Percentiles rank a stretch among this genome's conserved stretches.
Conservation (phyloP, 1,284 basidiomycete species). For the Neonothopanus nambi region DNA sequence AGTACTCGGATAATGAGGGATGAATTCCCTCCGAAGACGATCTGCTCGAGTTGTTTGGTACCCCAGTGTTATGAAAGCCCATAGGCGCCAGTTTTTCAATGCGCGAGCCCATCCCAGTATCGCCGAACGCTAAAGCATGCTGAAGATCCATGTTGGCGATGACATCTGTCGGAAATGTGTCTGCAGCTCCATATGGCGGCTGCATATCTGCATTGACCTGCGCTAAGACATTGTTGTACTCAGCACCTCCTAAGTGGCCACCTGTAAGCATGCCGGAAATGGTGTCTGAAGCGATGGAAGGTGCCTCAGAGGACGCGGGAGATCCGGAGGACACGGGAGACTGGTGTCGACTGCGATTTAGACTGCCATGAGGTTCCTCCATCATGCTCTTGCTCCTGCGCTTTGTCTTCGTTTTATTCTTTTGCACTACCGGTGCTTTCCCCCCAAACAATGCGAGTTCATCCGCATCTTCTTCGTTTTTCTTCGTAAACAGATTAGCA, state of each 20-base stretch:
- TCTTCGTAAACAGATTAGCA: slow-evolving; percentile 6
- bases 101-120: neutral
- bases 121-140: too few species aligned
- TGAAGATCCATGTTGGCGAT: neutral
- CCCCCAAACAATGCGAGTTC: slow-evolving; percentile 59
- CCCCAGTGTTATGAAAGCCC: neutral
- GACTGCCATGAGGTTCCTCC: neutral
- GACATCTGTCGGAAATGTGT: neutral
- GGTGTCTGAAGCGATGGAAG: neutral
- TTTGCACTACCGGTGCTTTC: slow-evolving; percentile 36
- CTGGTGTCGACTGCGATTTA: neutral
- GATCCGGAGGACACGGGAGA: neutral
- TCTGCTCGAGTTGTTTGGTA: neutral
- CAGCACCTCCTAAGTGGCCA: too few species aligned
- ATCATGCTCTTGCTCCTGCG: slow-evolving; percentile 23
- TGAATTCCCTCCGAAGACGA: slow-evolving; percentile 26
- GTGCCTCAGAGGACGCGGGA: neutral
- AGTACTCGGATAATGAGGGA: slow-evolving; percentile 31
- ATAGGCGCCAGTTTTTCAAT: slow-evolving; percentile 5
- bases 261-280: too few species aligned
- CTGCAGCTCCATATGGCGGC: neutral
- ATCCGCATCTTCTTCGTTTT: slow-evolving; percentile 37
- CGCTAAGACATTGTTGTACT: neutral
- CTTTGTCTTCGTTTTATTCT: neutral
- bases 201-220: neutral